These are phyloP conservation scores for Butyriboletus appendiculatus DNA, from an alignment of 1,284 basidiomycete species.

Conservation along the genomic window DNA sequence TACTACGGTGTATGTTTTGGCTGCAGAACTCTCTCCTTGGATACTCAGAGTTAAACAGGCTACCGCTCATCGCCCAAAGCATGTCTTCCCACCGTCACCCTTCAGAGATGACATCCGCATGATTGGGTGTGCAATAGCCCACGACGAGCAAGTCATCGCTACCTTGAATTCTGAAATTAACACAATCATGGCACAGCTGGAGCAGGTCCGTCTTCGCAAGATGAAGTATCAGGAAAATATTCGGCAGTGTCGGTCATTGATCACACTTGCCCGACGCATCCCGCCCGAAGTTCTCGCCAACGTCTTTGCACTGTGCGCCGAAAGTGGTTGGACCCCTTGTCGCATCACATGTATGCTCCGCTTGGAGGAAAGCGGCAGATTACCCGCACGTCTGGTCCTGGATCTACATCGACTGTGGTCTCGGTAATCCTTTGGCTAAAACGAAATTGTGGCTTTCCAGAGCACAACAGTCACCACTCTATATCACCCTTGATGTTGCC, in stretches of 20 bases:
- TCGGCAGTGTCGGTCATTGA: conserved; percentile 46
- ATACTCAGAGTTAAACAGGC: conserved; percentile 9
- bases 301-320: conserved; percentile 54
- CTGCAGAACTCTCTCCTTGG: neutral
- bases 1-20: conserved; percentile 14
- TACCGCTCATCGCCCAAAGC: conserved; percentile 10
- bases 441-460: conserved; percentile 53
- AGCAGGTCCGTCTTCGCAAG: conserved; percentile 46
- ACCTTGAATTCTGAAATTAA: conserved; percentile 47
- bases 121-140: conserved; percentile 36
- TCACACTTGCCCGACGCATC: conserved; percentile 56
- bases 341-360: conserved; percentile 59
- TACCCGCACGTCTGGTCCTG: conserved; percentile 59
- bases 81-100: conserved; percentile 24
- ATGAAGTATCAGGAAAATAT: conserved; percentile 44
- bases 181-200: conserved; percentile 40
- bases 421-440: conserved; percentile 42
- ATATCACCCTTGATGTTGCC: conserved; percentile 46
- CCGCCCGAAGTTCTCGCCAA: conserved; percentile 56
- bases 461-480: conserved; percentile 42
- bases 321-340: conserved; percentile 53
- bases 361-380: conserved; percentile 56
- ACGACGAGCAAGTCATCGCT: conserved; percentile 44
- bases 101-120: conserved; percentile 34
- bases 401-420: conserved; percentile 52